A percentile compares a stretch with the other conserved stretches of the same genome.
Conservation (phyloP, 805 yeast genomes). For the Komagataella populi region DNA sequence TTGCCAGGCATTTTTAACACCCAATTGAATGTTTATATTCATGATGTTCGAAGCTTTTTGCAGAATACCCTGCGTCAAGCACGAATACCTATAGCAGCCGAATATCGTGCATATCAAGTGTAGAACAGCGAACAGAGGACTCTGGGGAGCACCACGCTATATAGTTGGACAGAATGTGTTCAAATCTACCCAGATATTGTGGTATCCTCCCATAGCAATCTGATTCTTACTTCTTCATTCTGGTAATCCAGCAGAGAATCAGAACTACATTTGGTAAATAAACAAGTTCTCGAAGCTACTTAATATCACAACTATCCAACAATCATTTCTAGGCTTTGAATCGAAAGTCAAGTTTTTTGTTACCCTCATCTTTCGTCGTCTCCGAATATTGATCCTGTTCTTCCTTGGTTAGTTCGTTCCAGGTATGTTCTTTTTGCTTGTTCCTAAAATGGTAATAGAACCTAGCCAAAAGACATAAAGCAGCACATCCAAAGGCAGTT, state of each 20-base stretch:
- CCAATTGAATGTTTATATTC: not conserved
- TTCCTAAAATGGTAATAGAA: slow-evolving; percentile 31
- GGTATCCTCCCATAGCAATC: too few relatives aligned
- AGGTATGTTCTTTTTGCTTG: slow-evolving; percentile 25
- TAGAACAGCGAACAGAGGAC: not conserved
- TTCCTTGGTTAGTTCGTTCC: slow-evolving; percentile 36
- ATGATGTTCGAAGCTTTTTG: not conserved
- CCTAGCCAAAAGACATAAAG: slow-evolving; percentile 15
- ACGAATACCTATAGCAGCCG: not conserved
- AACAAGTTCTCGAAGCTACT: not conserved
- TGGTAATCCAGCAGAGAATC: not conserved
- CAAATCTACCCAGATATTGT: not conserved
- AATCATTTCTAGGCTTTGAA: too few relatives aligned
- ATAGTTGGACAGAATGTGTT: not conserved
- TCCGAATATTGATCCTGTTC: slow-evolving; percentile 33
- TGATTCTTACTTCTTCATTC: too few relatives aligned
- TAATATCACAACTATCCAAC: too few relatives aligned
- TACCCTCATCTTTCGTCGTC: slow-evolving; percentile 38
- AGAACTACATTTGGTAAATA: not conserved
- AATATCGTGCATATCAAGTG: not conserved
- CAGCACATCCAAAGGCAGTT: slow-evolving; percentile 13
- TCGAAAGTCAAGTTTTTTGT: slow-evolving; percentile 37
- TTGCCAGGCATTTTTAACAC: not conserved
- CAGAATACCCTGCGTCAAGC: not conserved
- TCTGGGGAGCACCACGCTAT: not conserved